Percentiles rank a stretch among this genome's conserved stretches.
phyloP scores from a whole-genome alignment of 257 asterid species.

The Solanum ossicruentum region DNA sequence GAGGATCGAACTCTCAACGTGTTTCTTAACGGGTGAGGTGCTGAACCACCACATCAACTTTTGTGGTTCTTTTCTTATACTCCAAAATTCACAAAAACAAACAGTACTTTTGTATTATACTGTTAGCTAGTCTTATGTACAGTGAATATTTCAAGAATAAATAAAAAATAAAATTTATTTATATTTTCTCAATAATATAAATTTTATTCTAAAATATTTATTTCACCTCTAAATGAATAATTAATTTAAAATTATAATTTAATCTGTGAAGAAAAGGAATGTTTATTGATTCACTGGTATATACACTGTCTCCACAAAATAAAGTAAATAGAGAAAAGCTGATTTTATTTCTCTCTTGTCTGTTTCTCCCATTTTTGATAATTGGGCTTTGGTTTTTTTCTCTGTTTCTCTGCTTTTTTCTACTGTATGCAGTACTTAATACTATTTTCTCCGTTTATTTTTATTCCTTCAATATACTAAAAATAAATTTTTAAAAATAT shows the following conservation, averaged over 20 bases:
- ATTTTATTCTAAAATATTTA: too few species aligned
- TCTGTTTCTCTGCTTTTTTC: neutral
- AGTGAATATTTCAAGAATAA: too few species aligned
- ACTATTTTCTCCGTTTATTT: neutral
- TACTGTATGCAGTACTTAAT: neutral
- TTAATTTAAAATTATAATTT: neutral
- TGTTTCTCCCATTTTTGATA: conserved; percentile 6
- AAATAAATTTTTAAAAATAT: too few species aligned
- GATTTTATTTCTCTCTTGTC: conserved; percentile 4
- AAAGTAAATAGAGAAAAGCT: neutral
- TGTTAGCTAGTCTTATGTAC: too few species aligned
- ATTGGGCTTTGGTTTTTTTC: neutral
- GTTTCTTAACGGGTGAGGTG: too few species aligned
- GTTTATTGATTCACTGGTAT: neutral
- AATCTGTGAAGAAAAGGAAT: neutral
- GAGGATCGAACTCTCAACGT: rapidly evolving
- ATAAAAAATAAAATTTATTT: too few species aligned
- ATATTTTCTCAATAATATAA: too few species aligned
- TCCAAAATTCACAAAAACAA: neutral
- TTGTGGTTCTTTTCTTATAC: neutral
- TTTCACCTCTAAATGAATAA: neutral
- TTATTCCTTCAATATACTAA: too few species aligned
- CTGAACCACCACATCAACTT: rapidly evolving
- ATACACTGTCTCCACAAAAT: conserved; percentile 9
- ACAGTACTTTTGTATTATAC: neutral